A percentile compares a stretch with the other conserved stretches of the same genome.
Conservation (phyloP, 305 asterid genomes). For the Solanum hybrid region DNA sequence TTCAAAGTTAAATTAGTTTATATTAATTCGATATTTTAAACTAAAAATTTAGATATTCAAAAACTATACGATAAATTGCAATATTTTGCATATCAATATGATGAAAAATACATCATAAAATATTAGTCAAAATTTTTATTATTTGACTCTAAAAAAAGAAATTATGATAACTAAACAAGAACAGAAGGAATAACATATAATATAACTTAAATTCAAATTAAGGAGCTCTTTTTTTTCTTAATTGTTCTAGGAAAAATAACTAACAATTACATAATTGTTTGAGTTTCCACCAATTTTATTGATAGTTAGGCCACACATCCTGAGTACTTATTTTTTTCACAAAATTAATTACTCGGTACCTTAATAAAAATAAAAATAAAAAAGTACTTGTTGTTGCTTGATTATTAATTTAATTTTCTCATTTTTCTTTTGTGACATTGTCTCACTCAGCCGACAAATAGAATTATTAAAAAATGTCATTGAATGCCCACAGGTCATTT, state of each 20-base stretch:
- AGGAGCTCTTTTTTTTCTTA: not conserved
- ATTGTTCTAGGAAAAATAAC: not conserved
- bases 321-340: not conserved
- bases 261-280: too few species aligned
- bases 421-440: not conserved
- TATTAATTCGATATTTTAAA: too few species aligned
- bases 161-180: too few species aligned
- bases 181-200: not conserved
- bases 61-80: too few species aligned
- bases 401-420: not conserved
- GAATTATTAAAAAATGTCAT: not conserved
- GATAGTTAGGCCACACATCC: not conserved
- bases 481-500: not conserved
- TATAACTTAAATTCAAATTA: not conserved
- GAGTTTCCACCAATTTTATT: not conserved
- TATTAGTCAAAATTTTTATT: too few species aligned
- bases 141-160: too few species aligned
- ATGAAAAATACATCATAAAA: too few species aligned
- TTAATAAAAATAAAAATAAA: not conserved
- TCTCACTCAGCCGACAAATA: constrained; percentile 1
- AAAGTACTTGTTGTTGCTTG: not conserved
- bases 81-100: not conserved
- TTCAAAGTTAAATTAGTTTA: too few species aligned
- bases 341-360: not conserved
- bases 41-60: too few species aligned